Base-by-base conservation (phyloP, 129 eudicot genomes). In the Erigeron canadensis region DNA sequence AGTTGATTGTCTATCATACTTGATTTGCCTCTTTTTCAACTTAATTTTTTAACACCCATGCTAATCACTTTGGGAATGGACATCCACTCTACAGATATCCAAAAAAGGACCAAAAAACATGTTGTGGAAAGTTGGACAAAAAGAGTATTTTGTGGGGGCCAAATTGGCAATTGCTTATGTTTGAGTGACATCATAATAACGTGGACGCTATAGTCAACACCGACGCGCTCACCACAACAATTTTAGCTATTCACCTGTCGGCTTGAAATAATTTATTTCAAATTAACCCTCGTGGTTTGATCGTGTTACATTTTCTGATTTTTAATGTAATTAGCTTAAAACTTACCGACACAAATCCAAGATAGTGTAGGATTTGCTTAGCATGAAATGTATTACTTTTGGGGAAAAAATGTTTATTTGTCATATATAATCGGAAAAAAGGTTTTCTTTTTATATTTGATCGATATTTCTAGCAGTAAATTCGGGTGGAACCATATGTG, bases 141-240 rank as follows among this genome's bases (percentile, higher is more conserved):
- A 63, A 40, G 69, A 63, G 50, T n/a, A 63, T n/a, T 28, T 16
- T 42, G 45, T 61, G 66, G 66, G 66, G 45, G 2, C 67, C 69
- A 63, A 16, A 12, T 28, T 28, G 34, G 34, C 34, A 28, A 28
- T 28, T 38, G 13, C 46, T 39, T 6, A 15, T 21, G 68, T 40
- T n/a, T 7, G 16, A 10, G 46, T 41, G 69, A 8, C 48, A 17
- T 63, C 48, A 41, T 41, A 63, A 17, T 4, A 18, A 39, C 69
- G 65, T 60, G 21, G 16, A 21, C 4, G 10, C 55, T 12, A 7
- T 15, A 15, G 13, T 48, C 58, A 53, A 34, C 65, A 34, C 65
- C 65, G 65, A 60, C 65, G 21, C 44, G 21, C 44, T 60, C n/a
- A 19, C 65, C 65, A 34, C 65, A 34, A 1, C 9, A 60, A 3